A percentile compares a stretch with the other conserved stretches of the same genome.
These are phyloP conservation scores for Orobanche coerulescens DNA, from an alignment of 257 asterid species.

Conservation along the genomic window DNA sequence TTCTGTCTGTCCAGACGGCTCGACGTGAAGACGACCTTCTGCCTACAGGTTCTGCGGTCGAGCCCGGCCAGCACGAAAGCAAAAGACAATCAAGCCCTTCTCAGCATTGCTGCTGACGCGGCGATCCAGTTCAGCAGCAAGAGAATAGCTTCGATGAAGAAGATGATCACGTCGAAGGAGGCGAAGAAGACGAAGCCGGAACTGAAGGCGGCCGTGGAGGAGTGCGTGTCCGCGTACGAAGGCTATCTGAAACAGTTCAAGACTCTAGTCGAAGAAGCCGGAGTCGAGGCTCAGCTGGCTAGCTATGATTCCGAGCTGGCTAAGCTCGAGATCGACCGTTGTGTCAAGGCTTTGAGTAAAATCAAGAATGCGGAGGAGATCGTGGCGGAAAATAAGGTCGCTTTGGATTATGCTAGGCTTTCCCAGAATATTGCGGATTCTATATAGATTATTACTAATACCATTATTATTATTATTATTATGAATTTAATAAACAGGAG, in stretches of 20 bases:
- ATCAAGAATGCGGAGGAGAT: constrained; percentile 12
- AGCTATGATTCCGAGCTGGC: constrained; percentile 24
- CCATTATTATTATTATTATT: too few species aligned
- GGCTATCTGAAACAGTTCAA: constrained; percentile 16
- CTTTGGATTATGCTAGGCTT: constrained; percentile 21
- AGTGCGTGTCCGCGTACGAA: constrained; percentile 21
- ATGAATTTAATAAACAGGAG: too few species aligned
- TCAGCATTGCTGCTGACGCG: constrained; percentile 3
- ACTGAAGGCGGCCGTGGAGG: constrained; percentile 7
- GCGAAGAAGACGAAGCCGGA: neutral
- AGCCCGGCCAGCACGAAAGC: constrained; percentile 15
- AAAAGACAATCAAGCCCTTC: constrained; percentile 5
- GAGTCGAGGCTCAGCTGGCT: constrained; percentile 11
- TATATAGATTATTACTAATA: neutral
- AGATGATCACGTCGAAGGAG: neutral
- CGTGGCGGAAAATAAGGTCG: constrained; percentile 4
- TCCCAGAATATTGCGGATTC: constrained; percentile 27
- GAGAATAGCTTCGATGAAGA: neutral
- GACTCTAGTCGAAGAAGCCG: constrained; percentile 13
- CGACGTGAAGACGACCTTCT: constrained; percentile 18
- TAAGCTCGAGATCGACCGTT: constrained; percentile 19
- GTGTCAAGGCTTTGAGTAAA: constrained; percentile 16
- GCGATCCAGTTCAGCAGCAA: constrained; percentile 22
- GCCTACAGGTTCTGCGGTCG: constrained; percentile 18
- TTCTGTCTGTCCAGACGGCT: constrained; percentile 20